These are phyloP conservation scores for Bonia amplexicaulis DNA, from an alignment of 176 grass and related monocot genomes.

Conservation along the genomic window DNA sequence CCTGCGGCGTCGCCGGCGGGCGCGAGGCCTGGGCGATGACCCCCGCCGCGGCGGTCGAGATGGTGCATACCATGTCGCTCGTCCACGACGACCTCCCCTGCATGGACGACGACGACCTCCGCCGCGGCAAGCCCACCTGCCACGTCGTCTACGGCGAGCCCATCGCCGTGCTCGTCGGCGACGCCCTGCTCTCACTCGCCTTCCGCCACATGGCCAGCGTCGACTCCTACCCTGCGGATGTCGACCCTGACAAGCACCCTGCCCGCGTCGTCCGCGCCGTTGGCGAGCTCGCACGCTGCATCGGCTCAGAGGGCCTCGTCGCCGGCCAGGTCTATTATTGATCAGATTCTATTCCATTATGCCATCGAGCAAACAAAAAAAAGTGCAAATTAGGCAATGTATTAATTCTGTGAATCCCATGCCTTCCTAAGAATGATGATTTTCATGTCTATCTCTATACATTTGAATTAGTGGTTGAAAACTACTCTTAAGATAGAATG, in stretches of 20 bases:
- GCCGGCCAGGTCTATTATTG: conserved; percentile 53
- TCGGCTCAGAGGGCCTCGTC: conserved; percentile 67
- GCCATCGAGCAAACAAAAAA: neutral
- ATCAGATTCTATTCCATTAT: conserved; percentile 23
- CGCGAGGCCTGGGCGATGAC: conserved; percentile 52
- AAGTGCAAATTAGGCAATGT: conserved; percentile 2
- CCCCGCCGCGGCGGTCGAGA: conserved; percentile 58
- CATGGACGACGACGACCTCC: conserved; percentile 85
- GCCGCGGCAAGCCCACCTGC: conserved; percentile 65
- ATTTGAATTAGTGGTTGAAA: neutral
- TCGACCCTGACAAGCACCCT: conserved; percentile 46
- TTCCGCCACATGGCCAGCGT: conserved; percentile 50
- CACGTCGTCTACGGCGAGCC: conserved; percentile 68
- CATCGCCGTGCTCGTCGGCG: conserved; percentile 66
- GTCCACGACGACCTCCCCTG: conserved; percentile 81
- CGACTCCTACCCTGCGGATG: conserved; percentile 45
- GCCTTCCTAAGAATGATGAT: neutral
- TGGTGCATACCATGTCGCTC: conserved; percentile 90
- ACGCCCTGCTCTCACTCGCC: conserved; percentile 65
- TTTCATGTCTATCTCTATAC: neutral
- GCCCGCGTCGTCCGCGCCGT: conserved; percentile 60
- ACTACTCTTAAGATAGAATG: neutral
- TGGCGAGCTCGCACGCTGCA: conserved; percentile 60
- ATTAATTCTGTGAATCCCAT: conserved; percentile 4
- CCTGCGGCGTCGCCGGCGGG: conserved; percentile 53